Evolutionary conservation across 306 rosid genomes (phyloP).

Genomic region (Medicago arabica): DNA sequence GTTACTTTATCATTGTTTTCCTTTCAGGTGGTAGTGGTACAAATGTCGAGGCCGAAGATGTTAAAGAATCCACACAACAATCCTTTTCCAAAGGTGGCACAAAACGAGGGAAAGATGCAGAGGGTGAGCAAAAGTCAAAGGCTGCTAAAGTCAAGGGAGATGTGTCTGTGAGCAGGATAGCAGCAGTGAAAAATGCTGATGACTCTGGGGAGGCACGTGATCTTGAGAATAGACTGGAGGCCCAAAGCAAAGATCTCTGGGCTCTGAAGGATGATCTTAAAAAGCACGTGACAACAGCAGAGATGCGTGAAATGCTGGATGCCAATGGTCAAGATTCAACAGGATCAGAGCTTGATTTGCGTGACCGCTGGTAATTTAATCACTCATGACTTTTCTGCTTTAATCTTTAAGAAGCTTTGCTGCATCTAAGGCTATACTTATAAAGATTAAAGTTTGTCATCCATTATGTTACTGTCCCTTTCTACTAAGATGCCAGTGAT

Average conservation of each 20-base stretch:
- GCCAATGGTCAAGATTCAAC: slow-evolving; percentile 72
- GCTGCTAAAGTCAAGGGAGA: slow-evolving; percentile 65
- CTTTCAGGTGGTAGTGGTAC: slow-evolving; percentile 55
- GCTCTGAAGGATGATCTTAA: slow-evolving; percentile 85
- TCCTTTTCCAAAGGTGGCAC: slow-evolving; percentile 62
- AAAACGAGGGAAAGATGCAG: slow-evolving; percentile 69
- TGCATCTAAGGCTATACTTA: neutral
- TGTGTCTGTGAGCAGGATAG: slow-evolving; percentile 58
- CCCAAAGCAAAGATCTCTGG: slow-evolving; percentile 84
- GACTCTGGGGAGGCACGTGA: slow-evolving; percentile 49
- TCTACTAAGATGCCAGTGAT: slow-evolving; percentile 25
- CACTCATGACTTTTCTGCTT: neutral
- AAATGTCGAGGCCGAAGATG: slow-evolving; percentile 48
- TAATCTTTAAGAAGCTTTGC: slow-evolving; percentile 14
- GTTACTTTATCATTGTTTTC: slow-evolving; percentile 39
- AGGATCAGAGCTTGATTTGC: slow-evolving; percentile 96
- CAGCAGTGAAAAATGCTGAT: slow-evolving; percentile 39
- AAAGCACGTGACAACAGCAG: slow-evolving; percentile 69
- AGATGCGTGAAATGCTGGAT: slow-evolving; percentile 87
- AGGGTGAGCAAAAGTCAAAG: slow-evolving; percentile 64
- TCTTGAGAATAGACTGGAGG: slow-evolving; percentile 65
- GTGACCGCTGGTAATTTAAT: slow-evolving; percentile 80
- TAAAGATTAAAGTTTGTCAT: slow-evolving; percentile 14
- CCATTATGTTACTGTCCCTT: neutral
- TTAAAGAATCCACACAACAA: slow-evolving; percentile 46